Percentiles rank a stretch among this genome's conserved stretches.
Conservation (phyloP, 192 early-diverging fungal species). For the Phlyctochytrium bullatum region DNA sequence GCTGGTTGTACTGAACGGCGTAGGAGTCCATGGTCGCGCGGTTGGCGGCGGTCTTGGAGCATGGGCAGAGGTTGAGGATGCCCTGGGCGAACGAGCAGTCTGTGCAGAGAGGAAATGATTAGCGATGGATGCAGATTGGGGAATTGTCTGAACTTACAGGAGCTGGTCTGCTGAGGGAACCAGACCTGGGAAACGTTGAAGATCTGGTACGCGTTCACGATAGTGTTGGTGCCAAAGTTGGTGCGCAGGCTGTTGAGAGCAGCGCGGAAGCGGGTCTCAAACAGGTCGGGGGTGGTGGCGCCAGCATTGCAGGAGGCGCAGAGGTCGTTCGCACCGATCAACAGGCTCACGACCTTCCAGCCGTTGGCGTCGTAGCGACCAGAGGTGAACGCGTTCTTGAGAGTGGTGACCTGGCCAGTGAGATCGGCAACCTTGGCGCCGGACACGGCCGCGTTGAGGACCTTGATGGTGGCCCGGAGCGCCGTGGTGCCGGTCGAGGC, state of each 20-base stretch:
- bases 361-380: background rate
- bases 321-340: background rate
- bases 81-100: background rate
- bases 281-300: background rate
- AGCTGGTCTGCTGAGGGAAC: background rate
- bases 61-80: background rate
- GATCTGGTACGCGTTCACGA: background rate
- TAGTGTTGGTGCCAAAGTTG: background rate
- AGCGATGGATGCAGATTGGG: no score
- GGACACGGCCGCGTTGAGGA: background rate
- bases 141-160: no score
- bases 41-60: background rate
- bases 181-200: background rate
- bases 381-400: background rate
- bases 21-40: background rate
- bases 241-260: background rate
- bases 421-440: background rate
- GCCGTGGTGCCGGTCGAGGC: background rate
- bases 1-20: background rate
- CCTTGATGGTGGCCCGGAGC: background rate
- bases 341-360: background rate
- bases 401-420: background rate
- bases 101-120: no score
- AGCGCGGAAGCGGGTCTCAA: background rate
- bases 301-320: background rate